These are phyloP conservation scores for Mrakia gelida DNA, from an alignment of 768 basidiomycete species.

Conservation along the genomic window DNA sequence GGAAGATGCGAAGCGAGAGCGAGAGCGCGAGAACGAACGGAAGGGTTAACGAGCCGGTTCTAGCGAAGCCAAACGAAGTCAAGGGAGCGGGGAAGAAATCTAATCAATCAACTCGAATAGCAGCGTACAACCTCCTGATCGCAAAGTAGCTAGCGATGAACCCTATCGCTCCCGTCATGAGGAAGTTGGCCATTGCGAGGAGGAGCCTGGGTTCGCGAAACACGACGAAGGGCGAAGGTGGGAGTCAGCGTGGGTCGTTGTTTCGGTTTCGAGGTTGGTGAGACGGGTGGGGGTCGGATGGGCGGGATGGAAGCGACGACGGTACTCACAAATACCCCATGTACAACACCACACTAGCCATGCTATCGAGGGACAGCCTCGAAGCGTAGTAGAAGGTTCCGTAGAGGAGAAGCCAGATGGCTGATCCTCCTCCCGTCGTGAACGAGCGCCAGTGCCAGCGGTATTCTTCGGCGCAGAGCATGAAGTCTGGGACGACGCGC, in stretches of 20 bases:
- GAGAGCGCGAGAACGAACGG: too few species aligned
- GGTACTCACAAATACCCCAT: conserved; percentile 70
- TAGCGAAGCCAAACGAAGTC: too few species aligned
- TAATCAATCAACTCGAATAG: conserved; percentile 16
- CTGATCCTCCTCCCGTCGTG: conserved; percentile 83
- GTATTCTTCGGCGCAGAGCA: conserved; percentile 91
- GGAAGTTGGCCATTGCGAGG: conserved; percentile 75
- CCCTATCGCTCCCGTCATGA: conserved; percentile 85
- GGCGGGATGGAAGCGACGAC: background rate
- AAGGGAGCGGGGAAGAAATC: too few species aligned
- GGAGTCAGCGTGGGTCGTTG: background rate
- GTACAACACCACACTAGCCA: conserved; percentile 76
- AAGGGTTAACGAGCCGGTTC: too few species aligned
- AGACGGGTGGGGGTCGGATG: too few species aligned
- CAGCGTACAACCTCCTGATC: conserved; percentile 68
- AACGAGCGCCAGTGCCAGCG: conserved; percentile 97
- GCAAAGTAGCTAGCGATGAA: conserved; percentile 90
- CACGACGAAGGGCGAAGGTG: background rate
- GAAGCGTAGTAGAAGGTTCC: conserved; percentile 50
- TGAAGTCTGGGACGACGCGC: conserved; percentile 71
- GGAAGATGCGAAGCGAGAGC: too few species aligned
- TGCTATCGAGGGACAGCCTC: conserved; percentile 74
- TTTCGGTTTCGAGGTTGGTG: too few species aligned
- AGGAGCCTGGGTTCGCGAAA: conserved; percentile 50
- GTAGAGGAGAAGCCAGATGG: conserved; percentile 70